phyloP scores from a whole-genome alignment of 129 eudicot species.

The Lactuca saligna region DNA sequence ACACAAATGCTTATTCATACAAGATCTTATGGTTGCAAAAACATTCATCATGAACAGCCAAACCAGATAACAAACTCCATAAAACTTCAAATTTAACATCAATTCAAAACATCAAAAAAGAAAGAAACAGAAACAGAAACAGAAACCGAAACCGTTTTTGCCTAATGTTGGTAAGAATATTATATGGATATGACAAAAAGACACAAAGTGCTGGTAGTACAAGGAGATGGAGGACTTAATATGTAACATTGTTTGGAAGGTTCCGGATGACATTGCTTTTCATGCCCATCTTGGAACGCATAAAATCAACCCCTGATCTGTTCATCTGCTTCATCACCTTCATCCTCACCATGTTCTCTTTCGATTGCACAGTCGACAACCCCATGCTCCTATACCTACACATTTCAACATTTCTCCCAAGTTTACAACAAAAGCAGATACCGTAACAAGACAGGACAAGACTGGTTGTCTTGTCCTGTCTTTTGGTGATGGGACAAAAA shows the following conservation, averaged over 20 bases:
- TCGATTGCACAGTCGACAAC: conserved; percentile 80
- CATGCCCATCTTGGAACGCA: conserved; percentile 93
- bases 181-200: not conserved
- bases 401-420: not conserved
- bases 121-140: not conserved
- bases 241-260: conserved; percentile 79
- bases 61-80: not conserved
- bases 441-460: too few species aligned
- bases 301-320: conserved; percentile 67
- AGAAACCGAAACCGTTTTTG: not conserved
- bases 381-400: conserved; percentile 97
- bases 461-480: too few species aligned
- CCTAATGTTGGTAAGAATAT: not conserved
- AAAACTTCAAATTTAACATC: not conserved
- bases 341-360: conserved; percentile 73
- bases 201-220: not conserved
- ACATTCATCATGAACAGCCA: not conserved
- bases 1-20: not conserved
- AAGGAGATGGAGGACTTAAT: conserved; percentile 34
- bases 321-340: conserved; percentile 87
- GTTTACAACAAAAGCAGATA: not conserved
- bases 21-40: not conserved
- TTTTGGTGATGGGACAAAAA: too few species aligned
- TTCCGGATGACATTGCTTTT: conserved; percentile 93
- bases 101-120: too few species aligned